A percentile compares a stretch with the other conserved stretches of the same genome.
Evolutionary conservation across 371 early-diverging fungal genomes (phyloP).

Genomic region (Mucor plumbeus): DNA sequence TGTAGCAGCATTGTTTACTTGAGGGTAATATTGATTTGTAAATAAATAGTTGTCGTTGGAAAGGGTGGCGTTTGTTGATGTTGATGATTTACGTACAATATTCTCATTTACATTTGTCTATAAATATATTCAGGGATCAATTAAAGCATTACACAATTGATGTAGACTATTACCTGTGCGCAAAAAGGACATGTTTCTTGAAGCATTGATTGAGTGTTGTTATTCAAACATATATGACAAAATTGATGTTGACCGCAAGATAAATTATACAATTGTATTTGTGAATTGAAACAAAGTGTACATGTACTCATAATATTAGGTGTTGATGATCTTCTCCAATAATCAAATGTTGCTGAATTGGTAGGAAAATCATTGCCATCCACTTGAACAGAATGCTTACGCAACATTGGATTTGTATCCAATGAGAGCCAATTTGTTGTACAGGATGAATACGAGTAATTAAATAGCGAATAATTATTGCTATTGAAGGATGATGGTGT

Average conservation of each 20-base stretch:
- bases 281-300: slow-evolving; percentile 8
- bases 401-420: slow-evolving; percentile 12
- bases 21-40: neutral
- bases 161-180: slow-evolving; percentile 17
- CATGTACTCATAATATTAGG: slow-evolving; percentile 9
- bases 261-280: neutral
- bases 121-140: slow-evolving; percentile 5
- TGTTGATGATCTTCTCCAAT: slow-evolving; percentile 14
- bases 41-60: neutral
- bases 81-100: neutral
- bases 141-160: neutral
- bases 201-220: slow-evolving; percentile 5
- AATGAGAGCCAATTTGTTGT: slow-evolving; percentile 15
- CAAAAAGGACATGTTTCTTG: slow-evolving; percentile 31
- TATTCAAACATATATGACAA: slow-evolving; percentile 25
- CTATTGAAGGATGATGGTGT: slow-evolving; percentile 1
- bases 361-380: slow-evolving; percentile 23
- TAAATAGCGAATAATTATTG: slow-evolving; percentile 26
- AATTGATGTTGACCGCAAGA: slow-evolving; percentile 27
- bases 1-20: neutral
- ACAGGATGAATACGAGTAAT: slow-evolving; percentile 3
- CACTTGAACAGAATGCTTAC: slow-evolving; percentile 30
- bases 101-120: neutral
- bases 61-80: slow-evolving; percentile 8
- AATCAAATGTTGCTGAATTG: slow-evolving; percentile 10